Conservation (phyloP, 257 asterid genomes). For the Capsicum pubescens region DNA sequence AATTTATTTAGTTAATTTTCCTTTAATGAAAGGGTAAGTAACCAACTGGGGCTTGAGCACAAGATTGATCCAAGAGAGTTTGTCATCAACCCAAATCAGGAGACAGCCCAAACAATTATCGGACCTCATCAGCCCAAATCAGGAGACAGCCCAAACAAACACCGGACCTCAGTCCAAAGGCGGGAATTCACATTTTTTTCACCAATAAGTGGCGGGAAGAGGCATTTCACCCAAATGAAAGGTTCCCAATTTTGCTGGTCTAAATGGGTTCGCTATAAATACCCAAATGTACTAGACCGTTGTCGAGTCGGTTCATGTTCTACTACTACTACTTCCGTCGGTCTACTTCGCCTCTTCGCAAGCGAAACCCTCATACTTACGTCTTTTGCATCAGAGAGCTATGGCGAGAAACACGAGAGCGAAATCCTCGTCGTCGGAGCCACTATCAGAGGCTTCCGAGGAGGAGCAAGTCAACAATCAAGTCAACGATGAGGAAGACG, state of each 20-base stretch:
- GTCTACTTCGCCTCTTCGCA: neutral
- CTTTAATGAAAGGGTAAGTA: too few species aligned
- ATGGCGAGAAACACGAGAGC: conserved; percentile 46
- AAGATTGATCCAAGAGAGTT: neutral
- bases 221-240: neutral
- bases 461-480: conserved; percentile 55
- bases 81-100: neutral
- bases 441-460: conserved; percentile 38
- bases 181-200: conserved; percentile 42
- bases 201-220: conserved; percentile 47
- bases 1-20: too few species aligned
- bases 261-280: conserved; percentile 6
- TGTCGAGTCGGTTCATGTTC: neutral
- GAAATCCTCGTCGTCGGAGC: conserved; percentile 65
- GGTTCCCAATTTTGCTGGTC: neutral
- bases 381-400: conserved; percentile 52
- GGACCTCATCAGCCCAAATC: neutral
- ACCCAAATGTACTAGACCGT: neutral
- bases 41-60: neutral
- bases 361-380: conserved; percentile 36
- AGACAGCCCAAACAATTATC: neutral
- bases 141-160: neutral
- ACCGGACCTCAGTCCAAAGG: conserved; percentile 37
- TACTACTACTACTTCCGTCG: neutral
- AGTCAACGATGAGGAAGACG: conserved; percentile 75